Evolutionary conservation across 192 early-diverging fungal species (phyloP).

Genomic region (Mortierella alpina): DNA sequence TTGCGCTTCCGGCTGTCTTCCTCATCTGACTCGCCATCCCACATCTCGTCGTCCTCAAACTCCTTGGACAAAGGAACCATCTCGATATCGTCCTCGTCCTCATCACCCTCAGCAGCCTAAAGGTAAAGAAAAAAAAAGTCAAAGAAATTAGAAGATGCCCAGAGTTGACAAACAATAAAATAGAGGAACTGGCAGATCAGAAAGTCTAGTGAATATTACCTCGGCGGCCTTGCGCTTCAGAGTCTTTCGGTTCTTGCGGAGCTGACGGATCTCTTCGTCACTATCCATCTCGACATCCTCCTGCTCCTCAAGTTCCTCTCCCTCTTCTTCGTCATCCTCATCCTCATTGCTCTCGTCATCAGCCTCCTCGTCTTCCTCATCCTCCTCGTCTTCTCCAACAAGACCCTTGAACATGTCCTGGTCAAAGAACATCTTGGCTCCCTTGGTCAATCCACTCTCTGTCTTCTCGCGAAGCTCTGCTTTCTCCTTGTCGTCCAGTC

Average conservation of each 20-base stretch:
- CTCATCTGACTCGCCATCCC: slow-evolving; percentile 74
- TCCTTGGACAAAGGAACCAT: slow-evolving; percentile 57
- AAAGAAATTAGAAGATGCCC: neutral
- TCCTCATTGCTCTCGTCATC: slow-evolving; percentile 54
- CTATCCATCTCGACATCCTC: slow-evolving; percentile 52
- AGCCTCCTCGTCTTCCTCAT: slow-evolving; percentile 67
- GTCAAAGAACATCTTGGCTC: slow-evolving; percentile 95
- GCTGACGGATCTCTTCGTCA: slow-evolving; percentile 45
- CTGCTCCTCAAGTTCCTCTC: slow-evolving; percentile 45
- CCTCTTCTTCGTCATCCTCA: slow-evolving; percentile 52
- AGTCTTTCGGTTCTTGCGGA: slow-evolving; percentile 34
- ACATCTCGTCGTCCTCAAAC: slow-evolving; percentile 61
- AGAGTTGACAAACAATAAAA: neutral
- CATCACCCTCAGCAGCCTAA: slow-evolving; percentile 50
- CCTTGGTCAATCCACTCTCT: slow-evolving; percentile 74
- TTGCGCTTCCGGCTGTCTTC: slow-evolving; percentile 59
- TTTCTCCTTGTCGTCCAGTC: slow-evolving; percentile 63
- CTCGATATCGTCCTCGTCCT: slow-evolving; percentile 69
- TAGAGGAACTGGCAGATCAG: neutral
- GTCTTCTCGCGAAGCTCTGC: slow-evolving; percentile 61
- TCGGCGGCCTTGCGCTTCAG: slow-evolving; percentile 68
- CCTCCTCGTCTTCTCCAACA: slow-evolving; percentile 61
- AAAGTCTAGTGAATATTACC: slow-evolving; percentile 11
- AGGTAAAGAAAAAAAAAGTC: neutral
- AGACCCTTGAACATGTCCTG: slow-evolving; percentile 90